Base-by-base conservation (phyloP, 148 eudicot species). In the Chenopodium berlandieri region DNA sequence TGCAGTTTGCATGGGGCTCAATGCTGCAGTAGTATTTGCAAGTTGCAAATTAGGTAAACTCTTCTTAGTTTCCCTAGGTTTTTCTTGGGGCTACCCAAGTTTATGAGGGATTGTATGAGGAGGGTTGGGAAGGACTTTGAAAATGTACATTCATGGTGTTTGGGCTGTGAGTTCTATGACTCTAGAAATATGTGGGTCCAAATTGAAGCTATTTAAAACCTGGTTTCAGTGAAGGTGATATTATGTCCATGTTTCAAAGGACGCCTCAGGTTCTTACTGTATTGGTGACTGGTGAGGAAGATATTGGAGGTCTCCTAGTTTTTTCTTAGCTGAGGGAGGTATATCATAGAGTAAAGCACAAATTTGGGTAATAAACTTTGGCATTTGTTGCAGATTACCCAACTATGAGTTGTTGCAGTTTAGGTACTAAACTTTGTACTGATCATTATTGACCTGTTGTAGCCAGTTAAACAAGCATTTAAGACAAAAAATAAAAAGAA, bases 201-300 rank as follows among this genome's bases (percentile, higher is more conserved):
- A 86, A 30, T 74, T 80, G 72, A 62, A 86, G 58, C 75, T 82
- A 14, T 82, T 85, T 7, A 48, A 64, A 62, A 65, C 62, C 20
- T 52, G 85, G 88, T 54, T 77, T 86, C 13, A 60, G 75, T 6
- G 79, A 86, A 27, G 81, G 80, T 17, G 78, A 86, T 17, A 75
- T 80, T 30, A 11, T 34, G 47, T 30, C 2, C 0, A 48, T 75
- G 13, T 82, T 86, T 82, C 66, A 81, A 72, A 80, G 34, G 37
- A 58, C 20, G 9, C 88, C 88, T 31, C 81, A 77, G 71, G 81
- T 58, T 7, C 54, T 82, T 54, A 71, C 83, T 1, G 17, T 80
- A 4, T 86, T 85, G 9, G 83, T 76, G 63, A 4, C 83, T 85
- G 9, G 83, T 76, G 63, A 80, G 32, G 32, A 86, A 83, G 68